Base-by-base conservation (phyloP, 345 rosid species). In the Eucalyptus curtisii region DNA sequence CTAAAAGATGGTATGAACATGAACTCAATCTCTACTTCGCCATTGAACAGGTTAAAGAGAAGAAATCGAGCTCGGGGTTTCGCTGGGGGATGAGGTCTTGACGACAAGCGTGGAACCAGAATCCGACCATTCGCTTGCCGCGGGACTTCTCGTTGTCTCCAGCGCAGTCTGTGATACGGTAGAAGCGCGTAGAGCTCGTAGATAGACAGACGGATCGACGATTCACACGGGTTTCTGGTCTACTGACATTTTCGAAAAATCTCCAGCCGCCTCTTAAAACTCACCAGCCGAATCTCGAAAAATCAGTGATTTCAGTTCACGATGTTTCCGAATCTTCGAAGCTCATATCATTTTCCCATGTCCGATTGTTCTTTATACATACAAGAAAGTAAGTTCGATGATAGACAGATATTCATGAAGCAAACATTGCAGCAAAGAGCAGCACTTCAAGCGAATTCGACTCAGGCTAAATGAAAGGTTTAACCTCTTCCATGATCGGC, bases 81-180 rank as follows among this genome's bases (percentile, higher is more conserved):
- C 68, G 25, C 59, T 93, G 7, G 94, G 95, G 89, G 91, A 93
- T 25, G 94, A 94, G 89, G 94, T 94, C 25, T 71, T 92, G 64
- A 91, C 71, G 14, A 86, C 89, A 68, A 89, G 33, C 53, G 91
- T 93, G 33, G 92, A 93, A 68, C 90, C 93, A 37, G 50, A 88
- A 25, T 81, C 86, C 11, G 93, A 94, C 85, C 90, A 82, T 49
- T 88, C 92, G 25, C 87, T 93, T 20, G 33, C 91, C 12, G 88
- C 89, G 90, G 91, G 93, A 86, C 85, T 92, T 50, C 92, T 91
- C 25, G 90, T 92, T 27, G 95, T 93, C 6, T 87, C 91, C 10
- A 80, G 45, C 86, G 86, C 49, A 88, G 53, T 86, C 20, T 92
- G 80, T 93, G 82, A 93, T 37, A 57, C 48, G 53, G 53, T 50